Evolutionary conservation across 2,329 filamentous ascomycete genomes (phyloP).

Genomic region (Beauveria bassiana): DNA sequence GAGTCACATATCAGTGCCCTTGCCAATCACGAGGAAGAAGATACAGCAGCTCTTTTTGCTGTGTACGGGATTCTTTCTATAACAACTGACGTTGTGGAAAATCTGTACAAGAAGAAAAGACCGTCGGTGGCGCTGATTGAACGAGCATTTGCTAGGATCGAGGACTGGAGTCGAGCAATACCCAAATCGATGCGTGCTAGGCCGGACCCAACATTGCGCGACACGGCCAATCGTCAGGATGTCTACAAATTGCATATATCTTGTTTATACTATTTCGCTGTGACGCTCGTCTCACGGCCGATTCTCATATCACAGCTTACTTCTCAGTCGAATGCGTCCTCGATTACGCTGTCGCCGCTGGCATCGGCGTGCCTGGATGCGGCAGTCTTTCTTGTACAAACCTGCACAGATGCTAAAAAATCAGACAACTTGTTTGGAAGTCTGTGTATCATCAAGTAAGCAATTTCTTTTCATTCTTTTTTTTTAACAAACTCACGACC

Average conservation of each 20-base stretch:
- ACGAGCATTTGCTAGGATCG: constrained; percentile 32
- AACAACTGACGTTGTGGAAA: constrained; percentile 34
- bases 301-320: constrained; percentile 45
- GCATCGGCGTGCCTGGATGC: constrained; percentile 48
- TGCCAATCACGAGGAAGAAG: constrained; percentile 14
- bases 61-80: constrained; percentile 35
- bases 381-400: constrained; percentile 46
- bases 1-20: constrained; percentile 18
- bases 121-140: constrained; percentile 28
- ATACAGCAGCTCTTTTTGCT: constrained; percentile 18
- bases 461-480: neutral
- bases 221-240: constrained; percentile 17
- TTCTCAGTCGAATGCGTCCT: constrained; percentile 24
- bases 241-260: constrained; percentile 47
- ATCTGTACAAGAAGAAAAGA: constrained; percentile 32
- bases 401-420: constrained; percentile 40
- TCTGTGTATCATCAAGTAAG: constrained; percentile 53
- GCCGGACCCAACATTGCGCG: constrained; percentile 19
- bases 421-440: constrained; percentile 40
- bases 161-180: constrained; percentile 37
- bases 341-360: constrained; percentile 27
- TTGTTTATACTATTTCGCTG: constrained; percentile 51
- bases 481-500: too few relatives aligned
- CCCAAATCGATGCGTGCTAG: constrained; percentile 26
- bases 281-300: constrained; percentile 48